These are phyloP conservation scores for Metrosideros polymorpha DNA, from an alignment of 441 rosid genomes.

Conservation along the genomic window DNA sequence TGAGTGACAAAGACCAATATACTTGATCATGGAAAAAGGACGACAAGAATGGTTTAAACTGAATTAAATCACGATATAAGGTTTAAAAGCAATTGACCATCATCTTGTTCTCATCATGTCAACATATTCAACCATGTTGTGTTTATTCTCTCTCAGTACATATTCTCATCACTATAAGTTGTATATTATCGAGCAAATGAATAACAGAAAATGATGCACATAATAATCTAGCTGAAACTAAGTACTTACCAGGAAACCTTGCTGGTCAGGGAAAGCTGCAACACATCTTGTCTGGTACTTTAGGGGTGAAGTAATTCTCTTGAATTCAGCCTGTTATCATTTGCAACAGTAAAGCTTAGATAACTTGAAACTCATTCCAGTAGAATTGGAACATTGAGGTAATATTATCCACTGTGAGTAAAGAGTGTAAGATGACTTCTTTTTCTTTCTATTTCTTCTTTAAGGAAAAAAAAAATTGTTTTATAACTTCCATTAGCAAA, in stretches of 20 bases:
- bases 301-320: conserved; percentile 76
- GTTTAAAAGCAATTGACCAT: background rate
- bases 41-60: background rate
- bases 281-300: conserved; percentile 97
- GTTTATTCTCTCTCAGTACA: background rate
- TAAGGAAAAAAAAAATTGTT: background rate
- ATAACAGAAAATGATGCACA: background rate
- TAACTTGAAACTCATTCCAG: background rate
- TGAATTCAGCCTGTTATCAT: conserved; percentile 63
- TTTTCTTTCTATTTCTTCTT: background rate
- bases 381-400: background rate
- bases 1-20: background rate
- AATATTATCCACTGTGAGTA: background rate
- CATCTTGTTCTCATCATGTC: background rate
- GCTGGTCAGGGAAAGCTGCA: conserved; percentile 98
- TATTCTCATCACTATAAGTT: background rate
- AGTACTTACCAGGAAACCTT: conserved; percentile 78
- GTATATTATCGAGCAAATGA: background rate
- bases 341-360: background rate
- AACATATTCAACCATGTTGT: background rate
- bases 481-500: background rate
- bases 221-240: background rate
- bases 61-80: background rate
- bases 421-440: background rate
- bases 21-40: background rate